Evolutionary conservation across 768 basidiomycete species (phyloP), one percentile per base, ranked within the genome.

Genomic region (Mrakia hoshinonis): DNA sequence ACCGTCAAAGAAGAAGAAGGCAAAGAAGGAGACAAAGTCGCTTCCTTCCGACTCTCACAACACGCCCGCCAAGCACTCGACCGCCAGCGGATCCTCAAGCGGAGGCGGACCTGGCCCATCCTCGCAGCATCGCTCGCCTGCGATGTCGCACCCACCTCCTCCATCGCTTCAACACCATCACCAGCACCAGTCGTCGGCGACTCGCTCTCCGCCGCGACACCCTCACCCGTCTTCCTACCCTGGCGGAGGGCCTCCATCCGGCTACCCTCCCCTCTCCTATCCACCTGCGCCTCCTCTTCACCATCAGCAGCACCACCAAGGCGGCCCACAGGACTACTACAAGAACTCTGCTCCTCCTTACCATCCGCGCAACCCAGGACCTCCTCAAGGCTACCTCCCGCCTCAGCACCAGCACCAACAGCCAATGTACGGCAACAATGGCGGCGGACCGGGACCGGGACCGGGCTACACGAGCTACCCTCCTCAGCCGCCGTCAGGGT

Each of bases 21-120:
- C 58, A 15, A 61, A 61, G 22, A 61, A 61, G 58, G 34, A 49
- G n/a, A 11, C 54, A 22, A 24, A 66, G 4, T 0, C 58, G 15
- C 34, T 49, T 4, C 1, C 34, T 22, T 52, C 65, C 0, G 49
- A 34, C 38, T 43, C 58, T 39, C 31, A 22, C 15, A 34, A 39
- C 58, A 10, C 58, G 15, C 0, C 58, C 18, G 20, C 22, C 34
- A 61, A 38, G 34, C 31, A 61, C 31, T 15, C 34, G 2, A 15
- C n/a, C 58, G 31, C 58, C 29, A 18, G 58, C 58, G 31, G 31
- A 10, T 31, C 65, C 34, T 26, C 52, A 2, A 67, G 39, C 38
- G 66, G 66, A 39, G 66, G 52, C 38, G 66, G 66, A 43, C 43
- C 43, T 24, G 66, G 38, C 22, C 36, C 58, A 13, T 61, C 58